Base-by-base conservation (phyloP, 805 yeast species). In the Saturnispora halmiae region DNA sequence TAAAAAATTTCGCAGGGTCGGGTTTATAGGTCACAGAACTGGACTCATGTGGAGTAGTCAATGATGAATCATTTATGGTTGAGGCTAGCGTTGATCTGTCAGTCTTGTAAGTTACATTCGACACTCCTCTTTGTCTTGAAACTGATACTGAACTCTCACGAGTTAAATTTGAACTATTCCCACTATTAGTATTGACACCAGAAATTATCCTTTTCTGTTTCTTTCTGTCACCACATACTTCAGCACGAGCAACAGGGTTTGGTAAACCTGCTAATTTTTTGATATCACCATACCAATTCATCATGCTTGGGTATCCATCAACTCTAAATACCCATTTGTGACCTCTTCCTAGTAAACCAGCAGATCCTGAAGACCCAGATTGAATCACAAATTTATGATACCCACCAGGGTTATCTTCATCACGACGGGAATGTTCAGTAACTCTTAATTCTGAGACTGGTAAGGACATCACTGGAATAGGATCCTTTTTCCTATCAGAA, bases 311-410 rank as follows among this genome's bases (percentile, higher is more conserved):
- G 52, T 82, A 82, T 36, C 82, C 73, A 53, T 83, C 92, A n/a
- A 94, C 80, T 49, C 94, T 72, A 66, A 90, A 88, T n/a, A 88
- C 92, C 85, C 92, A 86, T 53, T 86, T 87, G 63, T 88, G 96
- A 32, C 86, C 84, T 53, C 85, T 71, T 46, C 78, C 80, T 47
- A 85, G 69, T 45, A 82, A 64, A 11, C 92, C 92, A 45, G 77
- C 75, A 46, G 77, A 75, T 45, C 76, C 76, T 45, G 77, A 75
- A 47, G 79, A 78, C 53, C 82, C 84, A 14, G 87, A 76, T 48
- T 74, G 76, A 46, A 90, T 65, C 9, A 87, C 83, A 61, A 90
- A 92, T 63, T 87, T 87, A 58, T 77, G 78, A 43, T 64, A 65
- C 3, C 73, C 68, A 37, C 72, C 75, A 14, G 71, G 65, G 29